phyloP scores from a whole-genome alignment of 257 asterid species.

The Vinca minor region DNA sequence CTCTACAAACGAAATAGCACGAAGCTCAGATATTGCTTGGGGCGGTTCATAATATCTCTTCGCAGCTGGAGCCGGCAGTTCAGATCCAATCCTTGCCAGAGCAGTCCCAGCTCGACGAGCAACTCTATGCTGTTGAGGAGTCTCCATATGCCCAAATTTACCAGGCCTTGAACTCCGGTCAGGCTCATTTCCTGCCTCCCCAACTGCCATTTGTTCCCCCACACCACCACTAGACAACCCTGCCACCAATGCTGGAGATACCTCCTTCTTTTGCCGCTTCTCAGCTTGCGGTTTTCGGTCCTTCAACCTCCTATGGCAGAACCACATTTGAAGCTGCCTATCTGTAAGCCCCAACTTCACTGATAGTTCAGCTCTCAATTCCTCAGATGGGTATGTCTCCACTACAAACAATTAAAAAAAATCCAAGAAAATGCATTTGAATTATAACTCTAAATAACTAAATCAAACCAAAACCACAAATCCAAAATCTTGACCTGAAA shows the following conservation, averaged over 20 bases:
- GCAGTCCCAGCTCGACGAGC: constrained; percentile 68
- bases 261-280: constrained; percentile 40
- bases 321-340: constrained; percentile 96
- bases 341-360: constrained; percentile 69
- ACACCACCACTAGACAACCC: constrained; percentile 32
- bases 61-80: constrained; percentile 39
- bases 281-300: constrained; percentile 60
- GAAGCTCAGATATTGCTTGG: constrained; percentile 59
- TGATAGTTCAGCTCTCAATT: constrained; percentile 66
- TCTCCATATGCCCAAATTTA: constrained; percentile 32
- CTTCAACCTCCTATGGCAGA: constrained; percentile 87
- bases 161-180: constrained; percentile 29
- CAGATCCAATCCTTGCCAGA: constrained; percentile 57
- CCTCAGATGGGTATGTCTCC: constrained; percentile 78
- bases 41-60: constrained; percentile 76
- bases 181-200: constrained; percentile 34
- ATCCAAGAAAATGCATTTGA: constrained; percentile 8
- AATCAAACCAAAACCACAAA: constrained; percentile 1
- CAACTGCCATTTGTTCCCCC: constrained; percentile 25
- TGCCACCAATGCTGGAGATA: constrained; percentile 31
- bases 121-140: constrained; percentile 31
- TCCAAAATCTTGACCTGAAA: not conserved
- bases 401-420: constrained; percentile 30
- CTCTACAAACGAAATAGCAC: constrained; percentile 72
- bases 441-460: not conserved